Percentiles rank a stretch among this genome's conserved stretches.
Evolutionary conservation across 2,329 filamentous ascomycete species (phyloP).

Genomic region (Xylariaceae sp.): DNA sequence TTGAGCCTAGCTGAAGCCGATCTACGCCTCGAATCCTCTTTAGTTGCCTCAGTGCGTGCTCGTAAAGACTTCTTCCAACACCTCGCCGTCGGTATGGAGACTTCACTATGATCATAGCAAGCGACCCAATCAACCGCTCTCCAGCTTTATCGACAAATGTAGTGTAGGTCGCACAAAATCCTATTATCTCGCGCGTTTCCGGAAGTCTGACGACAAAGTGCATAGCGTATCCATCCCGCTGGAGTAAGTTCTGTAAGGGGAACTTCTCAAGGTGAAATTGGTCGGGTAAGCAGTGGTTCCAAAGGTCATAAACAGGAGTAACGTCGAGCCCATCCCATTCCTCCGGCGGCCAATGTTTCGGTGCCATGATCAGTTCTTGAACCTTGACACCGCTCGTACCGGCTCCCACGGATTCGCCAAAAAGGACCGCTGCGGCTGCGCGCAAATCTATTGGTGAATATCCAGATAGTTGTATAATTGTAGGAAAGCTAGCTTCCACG

Average conservation of each 20-base stretch:
- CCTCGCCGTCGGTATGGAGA: constrained; percentile 55
- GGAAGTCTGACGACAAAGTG: constrained; percentile 63
- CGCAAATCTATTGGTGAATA: constrained; percentile 57
- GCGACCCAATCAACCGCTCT: constrained; percentile 61
- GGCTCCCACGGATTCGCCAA: constrained; percentile 46
- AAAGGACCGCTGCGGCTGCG: constrained; percentile 59
- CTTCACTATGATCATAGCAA: constrained; percentile 61
- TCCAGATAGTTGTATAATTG: constrained; percentile 57
- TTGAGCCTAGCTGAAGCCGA: constrained; percentile 62
- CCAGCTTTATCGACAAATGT: constrained; percentile 61
- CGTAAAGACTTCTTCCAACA: constrained; percentile 60
- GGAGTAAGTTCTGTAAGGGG: constrained; percentile 54
- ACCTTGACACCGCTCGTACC: constrained; percentile 34
- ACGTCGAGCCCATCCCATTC: constrained; percentile 46
- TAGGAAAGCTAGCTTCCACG: constrained; percentile 54
- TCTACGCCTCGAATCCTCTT: constrained; percentile 58
- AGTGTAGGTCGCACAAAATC: constrained; percentile 67
- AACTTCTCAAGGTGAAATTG: constrained; percentile 54
- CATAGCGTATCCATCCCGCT: constrained; percentile 62
- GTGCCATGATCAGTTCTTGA: constrained; percentile 42
- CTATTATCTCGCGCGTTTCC: constrained; percentile 52
- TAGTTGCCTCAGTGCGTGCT: constrained; percentile 57
- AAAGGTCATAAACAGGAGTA: constrained; percentile 52
- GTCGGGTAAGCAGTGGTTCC: constrained; percentile 53
- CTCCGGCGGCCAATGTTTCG: constrained; percentile 50